These are phyloP conservation scores for Mycena indigotica DNA, from an alignment of 768 basidiomycete genomes.

Conservation along the genomic window DNA sequence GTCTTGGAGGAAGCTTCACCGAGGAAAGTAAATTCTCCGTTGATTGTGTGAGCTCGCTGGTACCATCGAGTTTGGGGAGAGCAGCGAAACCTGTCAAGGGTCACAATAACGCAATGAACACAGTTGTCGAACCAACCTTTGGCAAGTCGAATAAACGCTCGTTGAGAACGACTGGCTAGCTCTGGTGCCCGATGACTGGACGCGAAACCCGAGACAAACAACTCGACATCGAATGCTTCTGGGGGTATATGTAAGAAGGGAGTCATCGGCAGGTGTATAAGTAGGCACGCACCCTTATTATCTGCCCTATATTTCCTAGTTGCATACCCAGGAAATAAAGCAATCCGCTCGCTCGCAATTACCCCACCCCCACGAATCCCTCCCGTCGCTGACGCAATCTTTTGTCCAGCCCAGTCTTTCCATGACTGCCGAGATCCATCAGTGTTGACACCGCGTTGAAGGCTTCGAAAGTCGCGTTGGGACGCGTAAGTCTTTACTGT, in stretches of 20 bases:
- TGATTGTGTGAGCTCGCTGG: constrained; percentile 38
- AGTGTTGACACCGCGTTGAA: constrained; percentile 24
- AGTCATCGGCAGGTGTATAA: background rate
- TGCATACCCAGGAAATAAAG: constrained; percentile 85
- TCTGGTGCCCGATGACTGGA: constrained; percentile 60
- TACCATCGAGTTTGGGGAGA: constrained; percentile 65
- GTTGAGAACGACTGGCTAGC: constrained; percentile 69
- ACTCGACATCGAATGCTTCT: constrained; percentile 69
- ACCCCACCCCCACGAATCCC: no score
- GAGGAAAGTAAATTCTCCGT: constrained; percentile 53
- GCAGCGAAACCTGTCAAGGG: constrained; percentile 67
- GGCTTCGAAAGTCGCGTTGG: constrained; percentile 42
- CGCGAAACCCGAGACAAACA: constrained; percentile 80
- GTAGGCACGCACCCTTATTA: constrained; percentile 29
- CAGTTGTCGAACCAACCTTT: constrained; percentile 51
- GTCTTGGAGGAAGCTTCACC: constrained; percentile 55
- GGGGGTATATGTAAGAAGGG: background rate
- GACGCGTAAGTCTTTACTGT: constrained; percentile 58
- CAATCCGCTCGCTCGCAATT: constrained; percentile 44
- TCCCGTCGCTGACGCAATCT: constrained; percentile 36
- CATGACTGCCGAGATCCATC: constrained; percentile 44
- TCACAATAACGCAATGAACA: background rate
- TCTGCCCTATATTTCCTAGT: constrained; percentile 46
- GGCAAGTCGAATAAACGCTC: constrained; percentile 74
- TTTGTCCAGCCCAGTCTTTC: constrained; percentile 68